Evolutionary conservation across 495 filamentous ascomycete species (phyloP).

Genomic region (Aspergillus incahuasiensis): DNA sequence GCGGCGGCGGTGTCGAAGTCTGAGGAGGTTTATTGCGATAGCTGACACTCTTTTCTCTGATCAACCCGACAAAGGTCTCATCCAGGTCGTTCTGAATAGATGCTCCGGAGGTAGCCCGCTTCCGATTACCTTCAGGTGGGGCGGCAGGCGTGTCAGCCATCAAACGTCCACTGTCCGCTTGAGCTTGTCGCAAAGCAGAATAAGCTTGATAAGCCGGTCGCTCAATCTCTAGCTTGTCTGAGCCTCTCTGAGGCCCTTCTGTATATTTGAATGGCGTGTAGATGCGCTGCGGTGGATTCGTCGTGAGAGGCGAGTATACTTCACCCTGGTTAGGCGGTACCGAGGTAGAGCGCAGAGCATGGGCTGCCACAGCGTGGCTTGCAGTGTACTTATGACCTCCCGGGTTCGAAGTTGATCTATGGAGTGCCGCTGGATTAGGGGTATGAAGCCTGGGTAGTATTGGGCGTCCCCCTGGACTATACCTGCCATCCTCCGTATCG

Average conservation of each 20-base stretch:
- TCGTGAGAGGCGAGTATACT: constrained; percentile 27
- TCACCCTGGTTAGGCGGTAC: constrained; percentile 23
- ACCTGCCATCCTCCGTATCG: constrained; percentile 30
- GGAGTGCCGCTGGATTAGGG: constrained; percentile 9
- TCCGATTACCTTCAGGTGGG: constrained; percentile 6
- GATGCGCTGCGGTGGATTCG: constrained; percentile 41
- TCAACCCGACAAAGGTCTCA: constrained; percentile 45
- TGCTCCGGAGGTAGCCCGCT: constrained; percentile 15
- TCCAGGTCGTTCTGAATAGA: constrained; percentile 26
- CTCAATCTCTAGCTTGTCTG: constrained; percentile 35
- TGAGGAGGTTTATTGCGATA: constrained; percentile 25
- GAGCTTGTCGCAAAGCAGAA: constrained; percentile 41
- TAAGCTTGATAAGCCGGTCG: constrained; percentile 45
- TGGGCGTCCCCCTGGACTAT: constrained; percentile 49
- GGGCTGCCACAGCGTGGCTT: not conserved
- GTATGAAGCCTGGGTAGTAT: constrained; percentile 25
- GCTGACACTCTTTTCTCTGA: constrained; percentile 41
- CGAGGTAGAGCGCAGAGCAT: constrained; percentile 21
- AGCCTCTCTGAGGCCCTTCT: constrained; percentile 45
- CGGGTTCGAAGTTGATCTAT: constrained; percentile 22
- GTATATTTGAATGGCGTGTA: constrained; percentile 46
- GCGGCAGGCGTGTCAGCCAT: constrained; percentile 33
- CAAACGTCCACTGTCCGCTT: constrained; percentile 38
- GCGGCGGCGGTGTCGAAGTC: constrained; percentile 22
- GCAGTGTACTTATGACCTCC: constrained; percentile 14